phyloP scores from a whole-genome alignment of 129 eudicot genomes.

The Cynara cardunculus region DNA sequence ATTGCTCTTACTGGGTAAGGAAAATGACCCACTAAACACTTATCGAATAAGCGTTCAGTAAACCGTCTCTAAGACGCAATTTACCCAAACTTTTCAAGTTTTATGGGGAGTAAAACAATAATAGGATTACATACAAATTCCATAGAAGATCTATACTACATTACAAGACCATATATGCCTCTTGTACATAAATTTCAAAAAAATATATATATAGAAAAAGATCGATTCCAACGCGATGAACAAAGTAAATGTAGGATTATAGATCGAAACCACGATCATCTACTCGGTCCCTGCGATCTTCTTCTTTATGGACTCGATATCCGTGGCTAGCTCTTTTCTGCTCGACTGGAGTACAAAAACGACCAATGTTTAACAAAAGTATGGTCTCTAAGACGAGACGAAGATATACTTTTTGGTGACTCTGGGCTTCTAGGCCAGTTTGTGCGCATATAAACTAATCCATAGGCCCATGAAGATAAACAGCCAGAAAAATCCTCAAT shows the following conservation, averaged over 20 bases:
- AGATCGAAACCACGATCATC: conserved; percentile 14
- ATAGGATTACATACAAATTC: conserved; percentile 16
- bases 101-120: conserved; percentile 18
- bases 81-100: conserved; percentile 6
- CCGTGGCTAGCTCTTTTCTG: conserved; percentile 90
- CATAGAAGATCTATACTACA: conserved; percentile 40
- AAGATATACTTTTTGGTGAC: neutral
- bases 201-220: neutral
- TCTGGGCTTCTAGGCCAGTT: neutral
- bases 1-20: too few species aligned
- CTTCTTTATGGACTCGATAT: conserved; percentile 86
- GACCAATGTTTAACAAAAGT: too few species aligned
- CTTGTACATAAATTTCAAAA: conserved; percentile 23
- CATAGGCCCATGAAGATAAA: neutral
- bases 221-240: conserved; percentile 20
- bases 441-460: neutral
- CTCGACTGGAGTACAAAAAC: conserved; percentile 55
- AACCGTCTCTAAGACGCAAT: too few species aligned
- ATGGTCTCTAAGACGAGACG: neutral
- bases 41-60: too few species aligned
- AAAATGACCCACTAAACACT: too few species aligned
- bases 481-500: too few species aligned
- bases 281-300: conserved; percentile 92
- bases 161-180: conserved; percentile 36
- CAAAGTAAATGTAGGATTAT: conserved; percentile 15